phyloP scores from a whole-genome alignment of 1,284 basidiomycete species.

The Leccinum huronense region DNA sequence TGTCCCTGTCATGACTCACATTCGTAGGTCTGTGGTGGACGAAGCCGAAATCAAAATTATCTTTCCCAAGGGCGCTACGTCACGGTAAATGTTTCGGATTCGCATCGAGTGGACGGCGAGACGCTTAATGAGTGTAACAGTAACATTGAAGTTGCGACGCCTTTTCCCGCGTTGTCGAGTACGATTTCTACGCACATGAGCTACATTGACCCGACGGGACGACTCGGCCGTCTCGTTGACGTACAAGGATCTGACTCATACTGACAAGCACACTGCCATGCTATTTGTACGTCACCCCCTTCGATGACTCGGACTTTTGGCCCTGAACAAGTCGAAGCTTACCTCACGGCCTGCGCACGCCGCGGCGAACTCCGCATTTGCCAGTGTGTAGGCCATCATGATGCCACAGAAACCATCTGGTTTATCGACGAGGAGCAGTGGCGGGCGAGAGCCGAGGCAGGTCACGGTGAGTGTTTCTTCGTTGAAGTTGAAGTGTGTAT shows the following conservation, averaged over 20 bases:
- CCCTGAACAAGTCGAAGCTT: too few species aligned
- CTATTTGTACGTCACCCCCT: slow-evolving; percentile 78
- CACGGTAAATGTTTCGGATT: slow-evolving; percentile 54
- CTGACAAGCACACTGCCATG: slow-evolving; percentile 72
- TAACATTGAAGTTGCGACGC: slow-evolving; percentile 72
- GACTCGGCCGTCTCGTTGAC: slow-evolving; percentile 74
- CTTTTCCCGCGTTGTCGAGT: slow-evolving; percentile 73
- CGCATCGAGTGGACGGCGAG: slow-evolving; percentile 2
- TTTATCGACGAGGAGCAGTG: too few species aligned
- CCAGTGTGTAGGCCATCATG: too few species aligned
- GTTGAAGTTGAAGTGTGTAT: too few species aligned
- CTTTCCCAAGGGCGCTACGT: slow-evolving; percentile 91
- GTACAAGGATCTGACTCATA: slow-evolving; percentile 75
- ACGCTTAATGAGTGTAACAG: slow-evolving; percentile 41
- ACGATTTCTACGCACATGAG: slow-evolving; percentile 69
- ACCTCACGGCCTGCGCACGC: too few species aligned
- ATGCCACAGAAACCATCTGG: too few species aligned
- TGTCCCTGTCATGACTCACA: slow-evolving; percentile 83
- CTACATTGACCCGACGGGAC: slow-evolving; percentile 93
- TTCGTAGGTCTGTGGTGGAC: slow-evolving; percentile 81
- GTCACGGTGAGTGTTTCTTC: too few species aligned
- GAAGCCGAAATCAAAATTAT: slow-evolving; percentile 80
- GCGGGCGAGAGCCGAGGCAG: too few species aligned
- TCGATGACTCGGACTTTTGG: too few species aligned
- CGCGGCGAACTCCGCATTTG: too few species aligned